A percentile compares a stretch with the other conserved stretches of the same genome.
Evolutionary conservation across 257 asterid genomes (phyloP).

Genomic region (Solanum pinnatisectum): DNA sequence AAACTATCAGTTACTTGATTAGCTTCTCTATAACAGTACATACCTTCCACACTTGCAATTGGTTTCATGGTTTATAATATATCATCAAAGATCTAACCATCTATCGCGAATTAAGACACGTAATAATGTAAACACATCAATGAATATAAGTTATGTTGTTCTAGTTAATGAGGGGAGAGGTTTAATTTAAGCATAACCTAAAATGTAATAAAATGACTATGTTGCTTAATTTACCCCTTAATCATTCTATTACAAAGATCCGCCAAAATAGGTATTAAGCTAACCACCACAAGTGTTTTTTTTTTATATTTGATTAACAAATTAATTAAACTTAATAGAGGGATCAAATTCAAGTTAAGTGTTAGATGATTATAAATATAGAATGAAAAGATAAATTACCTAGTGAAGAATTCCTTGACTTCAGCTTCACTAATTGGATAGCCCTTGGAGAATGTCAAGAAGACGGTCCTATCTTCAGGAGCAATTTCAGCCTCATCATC

Average conservation of each 20-base stretch:
- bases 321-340: not conserved
- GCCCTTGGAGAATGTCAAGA: slow-evolving; percentile 70
- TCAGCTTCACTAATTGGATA: slow-evolving; percentile 49
- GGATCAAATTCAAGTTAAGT: not conserved
- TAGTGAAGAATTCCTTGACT: slow-evolving; percentile 50
- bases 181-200: not conserved
- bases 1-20: not conserved
- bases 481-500: slow-evolving; percentile 10
- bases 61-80: not conserved
- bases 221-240: not conserved
- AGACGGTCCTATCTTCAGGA: slow-evolving; percentile 60
- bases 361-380: not conserved
- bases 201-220: not conserved
- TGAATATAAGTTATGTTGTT: not conserved
- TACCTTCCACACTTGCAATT: not conserved
- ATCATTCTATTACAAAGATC: not conserved
- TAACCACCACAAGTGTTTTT: not conserved
- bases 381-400: slow-evolving; percentile 20
- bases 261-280: not conserved
- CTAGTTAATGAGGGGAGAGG: not conserved
- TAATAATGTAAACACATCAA: not conserved
- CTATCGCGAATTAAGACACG: not conserved
- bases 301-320: not conserved
- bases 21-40: not conserved
- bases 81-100: not conserved